phyloP scores from a whole-genome alignment of 345 rosid genomes.

The Salix exigua region DNA sequence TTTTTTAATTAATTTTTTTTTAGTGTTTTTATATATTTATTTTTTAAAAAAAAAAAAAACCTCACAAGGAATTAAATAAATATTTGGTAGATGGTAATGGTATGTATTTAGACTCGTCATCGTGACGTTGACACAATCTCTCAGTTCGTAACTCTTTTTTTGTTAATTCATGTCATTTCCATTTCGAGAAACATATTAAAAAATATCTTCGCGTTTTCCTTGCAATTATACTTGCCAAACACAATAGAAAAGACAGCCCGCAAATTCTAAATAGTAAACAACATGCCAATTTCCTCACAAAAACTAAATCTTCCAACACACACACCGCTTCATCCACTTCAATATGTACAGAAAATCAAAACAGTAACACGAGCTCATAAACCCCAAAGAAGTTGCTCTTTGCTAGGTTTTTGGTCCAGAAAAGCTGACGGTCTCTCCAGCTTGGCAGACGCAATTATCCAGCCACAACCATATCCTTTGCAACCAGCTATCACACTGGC shows the following conservation, averaged over 20 bases:
- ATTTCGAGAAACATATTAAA: neutral
- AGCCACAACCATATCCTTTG: neutral
- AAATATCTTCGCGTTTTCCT: neutral
- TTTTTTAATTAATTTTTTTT: too few relatives aligned
- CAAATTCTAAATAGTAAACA: neutral
- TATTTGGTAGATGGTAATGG: neutral
- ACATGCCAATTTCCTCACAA: neutral
- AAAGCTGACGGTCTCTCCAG: slow-evolving; percentile 3
- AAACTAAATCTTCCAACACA: too few relatives aligned
- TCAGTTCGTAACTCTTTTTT: neutral
- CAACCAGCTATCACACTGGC: neutral
- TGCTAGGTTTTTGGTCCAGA: neutral
- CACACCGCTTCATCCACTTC: neutral
- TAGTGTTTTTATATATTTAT: too few relatives aligned
- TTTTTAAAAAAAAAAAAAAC: too few relatives aligned
- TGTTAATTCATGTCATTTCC: neutral
- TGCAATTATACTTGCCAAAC: neutral
- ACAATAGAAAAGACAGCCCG: neutral
- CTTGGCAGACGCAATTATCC: slow-evolving; percentile 1
- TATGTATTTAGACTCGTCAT: neutral
- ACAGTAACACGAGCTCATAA: neutral
- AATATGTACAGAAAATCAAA: neutral
- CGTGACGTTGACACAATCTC: too few relatives aligned
- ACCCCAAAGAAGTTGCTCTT: neutral
- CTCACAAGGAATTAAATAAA: too few relatives aligned